Evolutionary conservation across 495 filamentous ascomycete species (phyloP).

Genomic region (Stereocaulon alpinum): DNA sequence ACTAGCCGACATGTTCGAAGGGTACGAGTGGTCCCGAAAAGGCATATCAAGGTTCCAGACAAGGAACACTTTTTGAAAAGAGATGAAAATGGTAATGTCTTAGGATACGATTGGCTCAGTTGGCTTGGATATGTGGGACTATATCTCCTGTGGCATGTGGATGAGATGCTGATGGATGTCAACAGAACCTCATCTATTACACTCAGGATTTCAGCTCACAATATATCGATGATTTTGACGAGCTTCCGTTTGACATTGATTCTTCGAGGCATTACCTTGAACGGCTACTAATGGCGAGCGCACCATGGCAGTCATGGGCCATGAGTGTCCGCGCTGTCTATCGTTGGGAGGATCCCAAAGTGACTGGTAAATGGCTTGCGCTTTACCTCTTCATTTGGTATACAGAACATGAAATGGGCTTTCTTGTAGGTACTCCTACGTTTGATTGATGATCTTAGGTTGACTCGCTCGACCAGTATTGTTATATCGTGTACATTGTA

Average conservation of each 20-base stretch:
- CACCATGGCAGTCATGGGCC: slow-evolving; percentile 34
- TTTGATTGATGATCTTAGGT: neutral
- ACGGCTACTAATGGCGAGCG: slow-evolving; percentile 35
- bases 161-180: neutral
- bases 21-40: slow-evolving; percentile 28
- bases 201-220: slow-evolving; percentile 33
- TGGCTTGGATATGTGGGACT: slow-evolving; percentile 33
- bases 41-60: slow-evolving; percentile 22
- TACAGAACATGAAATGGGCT: slow-evolving; percentile 30
- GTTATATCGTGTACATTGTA: slow-evolving; percentile 32
- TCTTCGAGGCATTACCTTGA: slow-evolving; percentile 30
- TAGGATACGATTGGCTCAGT: slow-evolving; percentile 27
- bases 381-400: slow-evolving; percentile 31
- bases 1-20: slow-evolving; percentile 33
- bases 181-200: slow-evolving; percentile 31
- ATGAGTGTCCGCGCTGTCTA: slow-evolving; percentile 33
- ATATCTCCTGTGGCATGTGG: neutral
- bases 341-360: slow-evolving; percentile 33
- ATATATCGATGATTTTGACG: slow-evolving; percentile 35
- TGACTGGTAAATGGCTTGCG: slow-evolving; percentile 28
- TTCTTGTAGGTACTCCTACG: slow-evolving; percentile 25
- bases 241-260: slow-evolving; percentile 31
- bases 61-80: slow-evolving; percentile 25
- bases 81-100: slow-evolving; percentile 19
- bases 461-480: slow-evolving; percentile 18